Conservation (phyloP, 2,329 filamentous ascomycete genomes). For the Rutstroemia sp. region DNA sequence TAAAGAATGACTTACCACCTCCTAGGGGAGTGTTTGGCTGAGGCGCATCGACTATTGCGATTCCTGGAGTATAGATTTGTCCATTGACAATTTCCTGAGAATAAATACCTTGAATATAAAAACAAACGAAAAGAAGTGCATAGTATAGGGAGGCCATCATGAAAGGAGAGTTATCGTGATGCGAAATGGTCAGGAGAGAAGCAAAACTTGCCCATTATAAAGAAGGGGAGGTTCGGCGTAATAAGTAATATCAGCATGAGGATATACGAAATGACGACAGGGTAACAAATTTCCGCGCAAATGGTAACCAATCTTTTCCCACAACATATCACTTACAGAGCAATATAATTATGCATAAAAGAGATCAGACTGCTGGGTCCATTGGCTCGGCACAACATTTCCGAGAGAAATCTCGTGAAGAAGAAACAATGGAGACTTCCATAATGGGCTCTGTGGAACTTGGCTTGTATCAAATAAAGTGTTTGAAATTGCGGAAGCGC, state of each 20-base stretch:
- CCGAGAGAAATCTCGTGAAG: neutral
- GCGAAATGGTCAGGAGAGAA: neutral
- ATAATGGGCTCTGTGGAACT: slow-evolving; percentile 3
- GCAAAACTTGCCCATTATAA: neutral
- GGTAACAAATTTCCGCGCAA: neutral
- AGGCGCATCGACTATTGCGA: slow-evolving; percentile 58
- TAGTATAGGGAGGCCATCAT: slow-evolving; percentile 12
- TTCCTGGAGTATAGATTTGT: slow-evolving; percentile 62
- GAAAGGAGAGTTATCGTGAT: neutral
- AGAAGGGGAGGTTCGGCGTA: neutral
- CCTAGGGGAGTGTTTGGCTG: slow-evolving; percentile 58
- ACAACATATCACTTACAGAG: neutral
- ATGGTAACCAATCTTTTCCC: neutral
- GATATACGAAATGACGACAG: slow-evolving; percentile 3
- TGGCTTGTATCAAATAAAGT: slow-evolving; percentile 18
- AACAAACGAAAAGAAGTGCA: slow-evolving; percentile 11
- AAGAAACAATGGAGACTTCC: too few species aligned
- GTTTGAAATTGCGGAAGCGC: neutral
- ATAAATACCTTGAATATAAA: slow-evolving; percentile 14
- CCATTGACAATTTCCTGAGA: slow-evolving; percentile 53
- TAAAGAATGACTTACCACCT: slow-evolving; percentile 41
- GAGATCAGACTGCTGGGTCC: slow-evolving; percentile 1
- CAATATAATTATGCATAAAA: slow-evolving; percentile 11
- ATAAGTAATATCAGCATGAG: slow-evolving; percentile 4
- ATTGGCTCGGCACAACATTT: neutral